Base-by-base conservation (phyloP, 2,329 filamentous ascomycete genomes). In the Stagonosporopsis rhizophila region DNA sequence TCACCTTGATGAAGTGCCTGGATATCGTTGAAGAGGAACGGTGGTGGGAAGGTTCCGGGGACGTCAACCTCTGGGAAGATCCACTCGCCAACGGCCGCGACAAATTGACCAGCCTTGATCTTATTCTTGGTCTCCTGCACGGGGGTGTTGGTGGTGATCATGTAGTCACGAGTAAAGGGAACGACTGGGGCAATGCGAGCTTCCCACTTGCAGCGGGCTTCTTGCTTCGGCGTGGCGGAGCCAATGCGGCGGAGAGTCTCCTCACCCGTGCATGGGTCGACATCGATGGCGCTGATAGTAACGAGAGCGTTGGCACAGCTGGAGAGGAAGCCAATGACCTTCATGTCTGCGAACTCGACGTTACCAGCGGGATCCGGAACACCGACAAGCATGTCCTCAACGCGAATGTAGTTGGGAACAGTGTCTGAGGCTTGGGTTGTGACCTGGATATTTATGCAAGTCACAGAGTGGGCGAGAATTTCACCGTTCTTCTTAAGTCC, bases 381-480 rank as follows among this genome's bases (percentile, higher is more conserved):
- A 12, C 77, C 78, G 39, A 80, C 72, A 28, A 79, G 70, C 6
- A 75, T 73, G 47, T 79, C 78, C 55, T 80, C 78, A 20, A 80
- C 69, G 14, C 76, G 72, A 23, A 80, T 74, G 58, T 77, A 80
- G 8, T 75, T 73, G 4, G 77, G 76, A 1, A 69, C 69, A 4
- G 67, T 70, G 20, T 60, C 19, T 50, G 68, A 45, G 57, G 76
- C 48, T 55, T 68, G 47, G 5, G 71, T 74, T 2, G 69, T 73
- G 38, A 80, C 75, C 49, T 78, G 76, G n/a, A 79, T 74, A 46
- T 77, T 80, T 49, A 67, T 60, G 23, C 73, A 76, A 4, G 72
- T 67, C 22, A 80, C 72, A 8, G 64, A 68, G 30, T 75, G 79
- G 22, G 69, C 75, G 14, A 77, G 66, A 20, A 78, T 74, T 46